These are phyloP conservation scores for Streptanthus diversifolius DNA, from an alignment of 345 rosid species.

Conservation along the genomic window DNA sequence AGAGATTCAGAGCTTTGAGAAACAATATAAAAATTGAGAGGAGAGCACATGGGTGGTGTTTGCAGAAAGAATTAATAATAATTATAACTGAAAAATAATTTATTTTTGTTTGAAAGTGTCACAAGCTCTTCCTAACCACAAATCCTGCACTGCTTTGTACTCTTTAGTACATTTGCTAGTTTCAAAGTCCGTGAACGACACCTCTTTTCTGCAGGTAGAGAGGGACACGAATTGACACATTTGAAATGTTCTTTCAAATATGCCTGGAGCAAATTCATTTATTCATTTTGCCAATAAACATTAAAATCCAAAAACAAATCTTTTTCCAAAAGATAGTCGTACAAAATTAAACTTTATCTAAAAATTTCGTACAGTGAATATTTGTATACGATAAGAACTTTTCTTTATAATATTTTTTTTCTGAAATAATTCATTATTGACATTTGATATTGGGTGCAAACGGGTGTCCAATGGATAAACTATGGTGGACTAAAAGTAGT, in stretches of 20 bases:
- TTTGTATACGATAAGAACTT: background rate
- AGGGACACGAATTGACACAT: constrained; percentile 16
- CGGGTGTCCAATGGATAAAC: too few species aligned
- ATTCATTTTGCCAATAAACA: background rate
- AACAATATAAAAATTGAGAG: background rate
- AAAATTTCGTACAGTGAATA: background rate
- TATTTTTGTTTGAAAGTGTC: constrained; percentile 25
- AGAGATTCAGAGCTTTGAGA: constrained; percentile 7
- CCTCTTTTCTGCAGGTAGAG: constrained; percentile 13
- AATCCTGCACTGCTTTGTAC: constrained; percentile 19
- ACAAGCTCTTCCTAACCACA: constrained; percentile 19
- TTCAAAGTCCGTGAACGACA: constrained; percentile 28
- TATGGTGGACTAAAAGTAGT: too few species aligned
- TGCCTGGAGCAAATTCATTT: background rate
- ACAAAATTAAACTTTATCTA: background rate
- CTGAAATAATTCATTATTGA: too few species aligned
- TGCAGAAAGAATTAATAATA: constrained; percentile 1
- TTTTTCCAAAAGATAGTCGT: background rate
- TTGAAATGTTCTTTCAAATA: constrained; percentile 12
- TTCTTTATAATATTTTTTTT: too few species aligned
- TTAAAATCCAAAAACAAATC: background rate
- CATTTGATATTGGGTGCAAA: too few species aligned
- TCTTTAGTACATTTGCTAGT: constrained; percentile 23
- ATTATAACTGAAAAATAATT: background rate
- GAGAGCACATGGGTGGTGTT: constrained; percentile 20